Evolutionary conservation across 2,329 filamentous ascomycete genomes (phyloP), one percentile per base, ranked within the genome.

Genomic region (Xenosphaeropsis pyriputrescens): DNA sequence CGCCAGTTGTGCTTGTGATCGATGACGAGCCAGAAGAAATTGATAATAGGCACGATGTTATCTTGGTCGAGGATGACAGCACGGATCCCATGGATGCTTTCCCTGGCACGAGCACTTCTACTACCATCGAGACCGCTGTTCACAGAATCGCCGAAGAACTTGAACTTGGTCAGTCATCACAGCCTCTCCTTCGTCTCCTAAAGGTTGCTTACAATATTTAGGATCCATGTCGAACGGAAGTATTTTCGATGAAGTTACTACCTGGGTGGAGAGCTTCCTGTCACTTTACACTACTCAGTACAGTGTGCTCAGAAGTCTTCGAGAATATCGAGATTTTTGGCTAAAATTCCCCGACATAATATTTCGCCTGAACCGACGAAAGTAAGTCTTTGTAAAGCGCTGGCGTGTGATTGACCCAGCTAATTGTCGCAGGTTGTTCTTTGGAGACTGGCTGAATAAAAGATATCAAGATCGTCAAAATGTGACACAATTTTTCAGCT

Each of bases 221-320:
- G 22, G 22, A 26, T 26, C 22, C 22, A 26, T 26, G 22, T 26
- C 22, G 8, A 26, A 26, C 12, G 22, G 22, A 26, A 26, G 22
- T 11, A 58, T 67, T 17, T 50, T 73, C 15, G 47, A 54, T 14
- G 55, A 56, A 36, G 41, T 78, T 12, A 55, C 61, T 14, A 52
- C 55, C 5, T 79, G 72, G 71, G 59, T 75, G 17, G 58, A 63
- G 6, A 54, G 51, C 13, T 73, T 66, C 49, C 45, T 75, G 16
- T 6, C 22, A 6, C 8, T 9, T 9, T 26, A 26, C 22, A 26
- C 4, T 6, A 26, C 5, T 26, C 22, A 26, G 7, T 26, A 26
- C 8, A 26, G 22, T 26, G 22, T 26, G 12, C 8, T 26, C 8
- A 5, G 5, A 26, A 26, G 4, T 26, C 22, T 26, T 26, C 22